Evolutionary conservation across 1,139 yeast species (phyloP), one percentile per base, ranked within the genome.

Genomic region (Yamadazyma kanchanaburiensis): DNA sequence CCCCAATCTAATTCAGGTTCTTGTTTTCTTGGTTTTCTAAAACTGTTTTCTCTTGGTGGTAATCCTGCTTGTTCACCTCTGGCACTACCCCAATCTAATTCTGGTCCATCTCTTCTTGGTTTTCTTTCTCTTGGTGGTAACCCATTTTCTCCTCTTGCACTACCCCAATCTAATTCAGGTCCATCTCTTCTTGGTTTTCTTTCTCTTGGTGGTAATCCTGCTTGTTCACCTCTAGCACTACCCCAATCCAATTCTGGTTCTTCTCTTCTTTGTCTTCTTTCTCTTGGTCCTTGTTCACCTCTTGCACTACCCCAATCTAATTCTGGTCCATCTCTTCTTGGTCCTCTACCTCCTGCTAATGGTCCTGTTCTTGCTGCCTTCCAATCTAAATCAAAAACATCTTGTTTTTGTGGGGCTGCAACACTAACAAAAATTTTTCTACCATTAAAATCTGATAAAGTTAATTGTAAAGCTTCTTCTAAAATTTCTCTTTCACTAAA

Each of bases 401-500:
- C 73, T 32, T 63, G 71, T 47, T 68, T 78, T 46, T 75, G 80
- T 39, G 94, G 94, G 36, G 94, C 96, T 30, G 97, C 96, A 35
- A 91, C 97, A 44, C 80, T 77, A 34, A 94, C 86, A 45, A 77
- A 85, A 40, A 87, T 75, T 48, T 78, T 77, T 64, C 95, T 80
- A 33, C 88, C 94, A 37, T 74, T 73, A 49, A 86, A 68, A 40
- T 74, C 80, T 34, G 77, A 58, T 46, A 77, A 78, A 39, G 80
- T 73, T 49, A 83, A 72, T 31, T 68, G 65, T 48, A 89, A 68
- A 4, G 94, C 82, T 47, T 76, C 77, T 50, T 79, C 89, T 48
- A 88, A 74, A 23, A 74, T 67, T 19, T 70, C 79, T 53, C 82
- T 75, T 42, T 77, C 77, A 25, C 60, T 60, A 50, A 88, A 83